Percentiles rank a stretch among this genome's conserved stretches.
These are phyloP conservation scores for Medicago lupulina DNA, from an alignment of 306 rosid genomes.

Conservation along the genomic window DNA sequence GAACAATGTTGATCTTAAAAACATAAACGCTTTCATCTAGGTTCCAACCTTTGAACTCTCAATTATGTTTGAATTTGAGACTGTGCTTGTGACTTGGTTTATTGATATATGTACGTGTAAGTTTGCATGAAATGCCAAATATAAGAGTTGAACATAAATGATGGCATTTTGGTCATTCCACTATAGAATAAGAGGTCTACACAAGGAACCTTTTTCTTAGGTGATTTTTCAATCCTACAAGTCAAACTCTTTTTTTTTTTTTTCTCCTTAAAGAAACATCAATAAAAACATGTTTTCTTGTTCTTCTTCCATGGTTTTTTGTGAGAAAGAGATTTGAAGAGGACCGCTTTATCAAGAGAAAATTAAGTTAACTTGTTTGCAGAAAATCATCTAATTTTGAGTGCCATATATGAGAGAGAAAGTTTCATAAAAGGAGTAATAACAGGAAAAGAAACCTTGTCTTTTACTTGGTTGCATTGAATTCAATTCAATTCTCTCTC, in stretches of 20 bases:
- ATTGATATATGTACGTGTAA: no score
- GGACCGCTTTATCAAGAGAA: conserved; percentile 61
- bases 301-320: conserved; percentile 43
- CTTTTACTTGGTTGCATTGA: conserved; percentile 61
- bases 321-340: conserved; percentile 36
- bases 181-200: neutral
- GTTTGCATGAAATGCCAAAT: conserved; percentile 38
- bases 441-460: conserved; percentile 12
- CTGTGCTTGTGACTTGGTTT: no score
- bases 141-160: conserved; percentile 24
- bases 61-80: no score
- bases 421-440: conserved; percentile 19
- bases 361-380: conserved; percentile 37
- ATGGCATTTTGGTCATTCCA: conserved; percentile 61
- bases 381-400: conserved; percentile 40
- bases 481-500: conserved; percentile 41
- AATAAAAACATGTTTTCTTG: conserved; percentile 36
- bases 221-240: conserved; percentile 36
- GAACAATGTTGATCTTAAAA: no score
- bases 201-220: conserved; percentile 37
- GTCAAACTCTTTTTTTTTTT: conserved; percentile 33
- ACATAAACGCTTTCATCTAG: no score
- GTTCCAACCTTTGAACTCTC: no score
- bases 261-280: conserved; percentile 26
- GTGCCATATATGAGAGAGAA: conserved; percentile 21